Evolutionary conservation across 257 asterid genomes (phyloP), one percentile per base, ranked within the genome.

Genomic region (Primulina tabacum): DNA sequence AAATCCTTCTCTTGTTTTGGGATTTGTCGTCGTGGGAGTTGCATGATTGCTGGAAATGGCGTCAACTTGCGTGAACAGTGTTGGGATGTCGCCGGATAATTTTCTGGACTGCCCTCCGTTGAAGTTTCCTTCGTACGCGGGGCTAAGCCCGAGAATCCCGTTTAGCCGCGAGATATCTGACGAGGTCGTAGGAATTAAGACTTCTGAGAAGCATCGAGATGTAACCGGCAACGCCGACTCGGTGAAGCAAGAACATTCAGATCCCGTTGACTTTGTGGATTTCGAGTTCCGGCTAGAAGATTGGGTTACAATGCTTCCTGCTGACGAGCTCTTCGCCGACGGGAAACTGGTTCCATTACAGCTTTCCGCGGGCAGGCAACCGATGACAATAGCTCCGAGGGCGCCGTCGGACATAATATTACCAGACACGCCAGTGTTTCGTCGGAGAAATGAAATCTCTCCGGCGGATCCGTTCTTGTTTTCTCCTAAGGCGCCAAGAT

Each of bases 211-310:
- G 73, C 67, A 28, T 62, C 77, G 29, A 29, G 62, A 66, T 7
- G 7, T 24, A 43, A 24, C 79, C 75, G 74, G 70, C 0, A 73
- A 71, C 66, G 79, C 50, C n/a, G 77, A 9, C 16, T 68, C 58
- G 43, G 76, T 67, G 77, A 73, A 71, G 77, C 60, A 56, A 21
- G 81, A 73, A 38, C 79, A 71, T 53, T 66, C 90, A 85, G 96
- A 93, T 88, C 91, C 79, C 18, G 72, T 71, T 0, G 93, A 80
- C 67, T 74, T 83, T 24, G 83, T 32, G 0, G 98, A 87, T 78
- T 93, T 93, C 47, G 96, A 93, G 92, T 93, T 93, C 86, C 86
- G 88, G 0, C 89, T 90, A 0, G 96, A 90, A 72, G 92, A 89
- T 87, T 90, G 96, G 73, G 96, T 86, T 6, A 78, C 71, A 6